Evolutionary conservation across 495 filamentous ascomycete genomes (phyloP).

Genomic region (Aspergillus steynii): DNA sequence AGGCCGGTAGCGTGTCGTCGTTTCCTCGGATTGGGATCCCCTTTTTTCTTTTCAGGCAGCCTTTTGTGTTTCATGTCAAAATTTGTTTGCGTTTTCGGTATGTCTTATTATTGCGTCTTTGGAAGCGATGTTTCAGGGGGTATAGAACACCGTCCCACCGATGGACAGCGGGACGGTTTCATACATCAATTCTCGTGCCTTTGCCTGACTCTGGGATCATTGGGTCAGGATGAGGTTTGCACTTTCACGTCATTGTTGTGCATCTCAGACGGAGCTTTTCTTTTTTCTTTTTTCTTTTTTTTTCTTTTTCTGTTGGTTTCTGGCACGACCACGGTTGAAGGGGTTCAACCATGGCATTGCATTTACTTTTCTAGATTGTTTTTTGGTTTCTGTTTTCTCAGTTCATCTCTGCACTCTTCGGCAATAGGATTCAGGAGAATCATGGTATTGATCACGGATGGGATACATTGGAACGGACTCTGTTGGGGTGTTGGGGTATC

Average conservation of each 20-base stretch:
- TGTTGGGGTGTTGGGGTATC: conserved; percentile 50
- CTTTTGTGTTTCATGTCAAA: conserved; percentile 32
- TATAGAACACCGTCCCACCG: conserved; percentile 30
- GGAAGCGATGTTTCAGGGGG: conserved; percentile 38
- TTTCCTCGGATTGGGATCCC: conserved; percentile 36
- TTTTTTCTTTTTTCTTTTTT: conserved; percentile 30
- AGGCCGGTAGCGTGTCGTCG: conserved; percentile 49
- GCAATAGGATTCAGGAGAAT: conserved; percentile 49
- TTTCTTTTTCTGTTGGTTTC: conserved; percentile 29
- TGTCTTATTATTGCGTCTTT: conserved; percentile 34
- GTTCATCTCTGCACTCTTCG: conserved; percentile 41
- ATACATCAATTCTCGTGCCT: conserved; percentile 35
- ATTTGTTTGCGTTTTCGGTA: conserved; percentile 28
- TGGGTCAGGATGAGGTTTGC: conserved; percentile 29
- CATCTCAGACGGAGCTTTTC: conserved; percentile 28
- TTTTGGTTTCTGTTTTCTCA: conserved; percentile 22
- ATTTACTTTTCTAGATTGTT: conserved; percentile 44
- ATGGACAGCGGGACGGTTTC: conserved; percentile 39
- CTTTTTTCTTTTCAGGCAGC: conserved; percentile 29
- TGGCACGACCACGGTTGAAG: conserved; percentile 25
- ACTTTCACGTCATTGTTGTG: conserved; percentile 31
- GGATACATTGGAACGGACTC: conserved; percentile 48
- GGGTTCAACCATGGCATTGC: conserved; percentile 37
- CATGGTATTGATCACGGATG: conserved; percentile 49
- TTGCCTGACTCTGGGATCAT: not conserved